Percentiles rank a stretch among this genome's conserved stretches.
Evolutionary conservation across 2,329 filamentous ascomycete genomes (phyloP).

Genomic region (Alternaria viburni): DNA sequence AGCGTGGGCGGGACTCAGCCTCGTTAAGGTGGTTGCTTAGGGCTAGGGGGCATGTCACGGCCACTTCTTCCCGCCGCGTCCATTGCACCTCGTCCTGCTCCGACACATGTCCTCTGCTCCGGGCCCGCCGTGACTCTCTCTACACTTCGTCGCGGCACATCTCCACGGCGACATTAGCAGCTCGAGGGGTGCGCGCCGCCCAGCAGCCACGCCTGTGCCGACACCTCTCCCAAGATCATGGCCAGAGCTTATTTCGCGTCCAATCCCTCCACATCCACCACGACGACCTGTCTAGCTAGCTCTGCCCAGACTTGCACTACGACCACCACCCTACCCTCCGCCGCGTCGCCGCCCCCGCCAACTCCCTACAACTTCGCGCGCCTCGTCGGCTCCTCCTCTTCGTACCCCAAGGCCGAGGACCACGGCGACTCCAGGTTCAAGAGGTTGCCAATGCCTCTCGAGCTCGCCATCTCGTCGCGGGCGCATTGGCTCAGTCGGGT

Average conservation of each 20-base stretch:
- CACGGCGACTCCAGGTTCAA: conserved; percentile 21
- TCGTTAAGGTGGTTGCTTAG: conserved; percentile 4
- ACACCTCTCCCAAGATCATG: conserved; percentile 26
- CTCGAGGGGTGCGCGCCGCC: conserved; percentile 12
- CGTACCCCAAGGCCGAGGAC: conserved; percentile 26
- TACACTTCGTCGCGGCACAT: conserved; percentile 1
- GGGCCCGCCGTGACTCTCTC: conserved; percentile 3
- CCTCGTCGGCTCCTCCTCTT: conserved; percentile 25
- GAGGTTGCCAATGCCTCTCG: conserved; percentile 35
- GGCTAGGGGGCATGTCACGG: conserved; percentile 4
- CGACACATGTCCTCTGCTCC: conserved; percentile 10
- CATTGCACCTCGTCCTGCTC: conserved; percentile 1
- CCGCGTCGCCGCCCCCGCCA: conserved; percentile 21
- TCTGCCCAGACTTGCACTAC: conserved; percentile 6
- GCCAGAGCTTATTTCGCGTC: conserved; percentile 27
- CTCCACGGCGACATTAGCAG: conserved; percentile 6
- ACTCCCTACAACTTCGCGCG: conserved; percentile 22
- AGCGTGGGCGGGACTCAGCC: conserved; percentile 13
- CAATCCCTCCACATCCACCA: conserved; percentile 18
- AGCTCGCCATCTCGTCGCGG: conserved; percentile 32
- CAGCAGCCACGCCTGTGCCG: conserved; percentile 11
- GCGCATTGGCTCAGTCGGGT: conserved; percentile 46
- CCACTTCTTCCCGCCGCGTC: conserved; percentile 12
- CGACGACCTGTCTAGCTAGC: conserved; percentile 20
- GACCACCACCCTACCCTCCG: conserved; percentile 4